Evolutionary conservation across 176 grass and related monocot species (phyloP).

Genomic region (Olyra latifolia): DNA sequence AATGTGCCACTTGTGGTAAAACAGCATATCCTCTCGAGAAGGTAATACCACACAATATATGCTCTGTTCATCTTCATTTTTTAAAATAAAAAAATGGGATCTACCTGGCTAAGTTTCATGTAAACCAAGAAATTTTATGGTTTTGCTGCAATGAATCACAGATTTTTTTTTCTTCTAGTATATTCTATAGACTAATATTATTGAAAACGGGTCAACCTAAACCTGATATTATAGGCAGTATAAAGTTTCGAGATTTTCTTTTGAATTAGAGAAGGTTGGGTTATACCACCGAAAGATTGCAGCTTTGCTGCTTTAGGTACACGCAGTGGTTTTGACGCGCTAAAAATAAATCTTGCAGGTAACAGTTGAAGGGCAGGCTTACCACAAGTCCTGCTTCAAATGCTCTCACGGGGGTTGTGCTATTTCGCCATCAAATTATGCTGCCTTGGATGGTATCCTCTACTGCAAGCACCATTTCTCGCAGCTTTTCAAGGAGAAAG

Average conservation of each 20-base stretch:
- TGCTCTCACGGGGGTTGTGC: constrained; percentile 97
- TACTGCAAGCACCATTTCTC: constrained; percentile 99
- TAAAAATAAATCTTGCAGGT: constrained; percentile 54
- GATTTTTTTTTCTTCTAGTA: neutral
- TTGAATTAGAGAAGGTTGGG: neutral
- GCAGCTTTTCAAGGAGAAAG: constrained; percentile 99
- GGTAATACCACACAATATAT: constrained; percentile 36
- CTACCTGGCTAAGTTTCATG: neutral
- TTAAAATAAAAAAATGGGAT: neutral
- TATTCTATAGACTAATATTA: neutral
- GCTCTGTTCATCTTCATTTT: neutral
- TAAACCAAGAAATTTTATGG: neutral
- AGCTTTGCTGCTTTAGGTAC: neutral
- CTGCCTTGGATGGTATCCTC: constrained; percentile 90
- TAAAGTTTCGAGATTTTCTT: neutral
- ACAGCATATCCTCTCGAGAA: constrained; percentile 98
- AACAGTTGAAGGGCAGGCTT: constrained; percentile 80
- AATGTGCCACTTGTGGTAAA: constrained; percentile 92
- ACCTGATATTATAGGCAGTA: neutral
- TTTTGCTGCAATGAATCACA: neutral
- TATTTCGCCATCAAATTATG: constrained; percentile 88
- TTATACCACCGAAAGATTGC: neutral
- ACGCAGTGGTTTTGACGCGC: neutral
- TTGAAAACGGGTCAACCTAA: neutral
- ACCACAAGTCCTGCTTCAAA: constrained; percentile 97